These are phyloP conservation scores for Pigoraptor vietnamica DNA, from an alignment of 78 protist genomes.

Conservation along the genomic window DNA sequence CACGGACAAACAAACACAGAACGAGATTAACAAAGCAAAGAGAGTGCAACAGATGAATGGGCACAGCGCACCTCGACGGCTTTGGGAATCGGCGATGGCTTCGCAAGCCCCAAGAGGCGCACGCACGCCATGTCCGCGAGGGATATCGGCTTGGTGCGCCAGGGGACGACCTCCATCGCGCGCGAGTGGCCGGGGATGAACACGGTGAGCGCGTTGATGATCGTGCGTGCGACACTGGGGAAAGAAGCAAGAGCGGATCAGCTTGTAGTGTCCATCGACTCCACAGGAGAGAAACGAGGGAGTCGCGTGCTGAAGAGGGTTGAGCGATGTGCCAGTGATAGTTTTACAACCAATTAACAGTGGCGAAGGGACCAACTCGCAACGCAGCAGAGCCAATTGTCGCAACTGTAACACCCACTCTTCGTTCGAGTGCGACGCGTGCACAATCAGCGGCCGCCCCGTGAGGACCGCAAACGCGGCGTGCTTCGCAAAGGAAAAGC, in stretches of 20 bases:
- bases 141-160: not conserved
- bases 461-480: slow-evolving; percentile 43
- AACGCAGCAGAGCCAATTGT: too few relatives aligned
- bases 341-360: too few relatives aligned
- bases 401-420: too few relatives aligned
- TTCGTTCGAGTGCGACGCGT: slow-evolving; percentile 37
- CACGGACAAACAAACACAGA: not conserved
- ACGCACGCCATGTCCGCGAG: slow-evolving; percentile 26
- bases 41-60: too few relatives aligned
- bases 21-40: too few relatives aligned
- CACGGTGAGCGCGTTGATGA: slow-evolving; percentile 27
- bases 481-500: slow-evolving; percentile 34
- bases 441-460: slow-evolving; percentile 50
- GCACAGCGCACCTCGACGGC: not conserved
- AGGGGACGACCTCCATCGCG: not conserved
- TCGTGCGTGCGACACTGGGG: slow-evolving; percentile 1
- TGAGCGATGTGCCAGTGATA: too few relatives aligned
- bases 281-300: too few relatives aligned
- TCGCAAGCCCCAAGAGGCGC: slow-evolving; percentile 45
- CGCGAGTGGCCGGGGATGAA: slow-evolving; percentile 26
- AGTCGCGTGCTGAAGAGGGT: too few relatives aligned
- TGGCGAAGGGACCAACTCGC: too few relatives aligned
- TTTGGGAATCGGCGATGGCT: slow-evolving; percentile 8
- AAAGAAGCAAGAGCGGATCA: not conserved
- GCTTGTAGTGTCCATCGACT: too few relatives aligned